Conservation (phyloP, 129 eudicot species). For the Centella asiatica region DNA sequence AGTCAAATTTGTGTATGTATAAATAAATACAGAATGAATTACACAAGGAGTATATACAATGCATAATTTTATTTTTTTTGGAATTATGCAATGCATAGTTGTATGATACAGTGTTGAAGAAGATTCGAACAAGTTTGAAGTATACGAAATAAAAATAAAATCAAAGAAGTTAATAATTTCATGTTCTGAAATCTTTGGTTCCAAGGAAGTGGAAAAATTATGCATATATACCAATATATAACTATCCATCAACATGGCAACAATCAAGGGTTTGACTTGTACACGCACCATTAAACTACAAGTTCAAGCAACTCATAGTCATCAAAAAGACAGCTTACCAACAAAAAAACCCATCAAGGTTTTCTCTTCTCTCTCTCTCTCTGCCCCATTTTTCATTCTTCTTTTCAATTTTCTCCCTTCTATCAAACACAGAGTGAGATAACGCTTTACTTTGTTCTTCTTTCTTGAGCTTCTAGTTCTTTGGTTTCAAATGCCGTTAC, state of each 20-base stretch:
- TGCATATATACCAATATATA: not conserved
- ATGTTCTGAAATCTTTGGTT: not conserved
- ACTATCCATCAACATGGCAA: not conserved
- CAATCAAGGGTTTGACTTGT: not conserved
- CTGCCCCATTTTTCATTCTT: too few relatives aligned
- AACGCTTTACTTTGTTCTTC: not conserved
- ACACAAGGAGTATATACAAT: too few relatives aligned
- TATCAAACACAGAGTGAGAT: not conserved
- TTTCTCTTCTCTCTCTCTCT: not conserved
- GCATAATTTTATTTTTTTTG: too few relatives aligned
- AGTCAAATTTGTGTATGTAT: not conserved
- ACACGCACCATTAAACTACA: not conserved
- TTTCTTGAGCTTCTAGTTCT: not conserved
- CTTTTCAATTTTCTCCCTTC: not conserved
- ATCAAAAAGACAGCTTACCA: not conserved
- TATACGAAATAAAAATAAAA: not conserved
- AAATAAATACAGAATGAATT: not conserved
- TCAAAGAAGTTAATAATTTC: not conserved
- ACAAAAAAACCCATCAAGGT: not conserved
- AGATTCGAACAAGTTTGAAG: not conserved
- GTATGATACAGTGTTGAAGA: not conserved
- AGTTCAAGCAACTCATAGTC: not conserved
- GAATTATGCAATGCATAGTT: too few relatives aligned
- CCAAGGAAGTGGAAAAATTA: not conserved
- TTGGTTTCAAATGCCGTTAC: slow-evolving; percentile 5